Conservation (phyloP, 1,284 basidiomycete genomes). For the Ustilago lituana region DNA sequence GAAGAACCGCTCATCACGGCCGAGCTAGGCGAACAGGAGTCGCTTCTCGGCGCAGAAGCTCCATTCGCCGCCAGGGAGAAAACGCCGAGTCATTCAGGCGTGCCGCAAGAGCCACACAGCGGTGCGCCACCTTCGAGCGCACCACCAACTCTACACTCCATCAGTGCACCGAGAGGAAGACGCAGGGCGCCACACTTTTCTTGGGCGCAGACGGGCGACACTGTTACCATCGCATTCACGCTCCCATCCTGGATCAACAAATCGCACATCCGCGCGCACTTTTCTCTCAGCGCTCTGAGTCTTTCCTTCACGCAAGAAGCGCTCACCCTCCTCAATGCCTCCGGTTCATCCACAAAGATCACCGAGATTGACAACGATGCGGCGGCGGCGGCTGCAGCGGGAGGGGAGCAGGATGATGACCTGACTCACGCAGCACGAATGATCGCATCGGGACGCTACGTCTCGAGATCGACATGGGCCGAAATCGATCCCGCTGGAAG, state of each 20-base stretch:
- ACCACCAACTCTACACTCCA: conserved; percentile 61
- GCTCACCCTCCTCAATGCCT: conserved; percentile 8
- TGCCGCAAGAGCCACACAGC: not conserved
- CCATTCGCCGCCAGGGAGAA: conserved; percentile 2
- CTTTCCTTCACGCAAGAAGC: conserved; percentile 72
- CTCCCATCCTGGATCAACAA: conserved; percentile 73
- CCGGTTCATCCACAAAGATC: conserved; percentile 68
- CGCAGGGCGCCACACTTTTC: conserved; percentile 72
- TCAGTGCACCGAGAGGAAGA: conserved; percentile 6
- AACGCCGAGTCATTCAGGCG: not conserved
- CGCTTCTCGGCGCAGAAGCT: conserved; percentile 30
- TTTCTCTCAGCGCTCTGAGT: conserved; percentile 76
- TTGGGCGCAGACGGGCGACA: conserved; percentile 87
- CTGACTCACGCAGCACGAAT: conserved; percentile 24
- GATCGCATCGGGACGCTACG: conserved; percentile 42
- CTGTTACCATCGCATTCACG: conserved; percentile 82
- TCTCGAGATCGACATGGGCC: conserved; percentile 54
- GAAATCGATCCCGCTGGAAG: conserved; percentile 50
- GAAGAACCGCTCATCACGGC: conserved; percentile 39
- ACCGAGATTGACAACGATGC: conserved; percentile 71
- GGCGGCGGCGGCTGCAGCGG: not conserved
- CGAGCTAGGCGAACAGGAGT: conserved; percentile 20
- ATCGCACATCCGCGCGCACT: conserved; percentile 68
- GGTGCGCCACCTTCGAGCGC: conserved; percentile 1
- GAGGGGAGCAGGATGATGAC: conserved; percentile 13